A percentile compares a stretch with the other conserved stretches of the same genome.
Evolutionary conservation across 2,329 filamentous ascomycete species (phyloP).

Genomic region (Colletotrichum tropicicola): DNA sequence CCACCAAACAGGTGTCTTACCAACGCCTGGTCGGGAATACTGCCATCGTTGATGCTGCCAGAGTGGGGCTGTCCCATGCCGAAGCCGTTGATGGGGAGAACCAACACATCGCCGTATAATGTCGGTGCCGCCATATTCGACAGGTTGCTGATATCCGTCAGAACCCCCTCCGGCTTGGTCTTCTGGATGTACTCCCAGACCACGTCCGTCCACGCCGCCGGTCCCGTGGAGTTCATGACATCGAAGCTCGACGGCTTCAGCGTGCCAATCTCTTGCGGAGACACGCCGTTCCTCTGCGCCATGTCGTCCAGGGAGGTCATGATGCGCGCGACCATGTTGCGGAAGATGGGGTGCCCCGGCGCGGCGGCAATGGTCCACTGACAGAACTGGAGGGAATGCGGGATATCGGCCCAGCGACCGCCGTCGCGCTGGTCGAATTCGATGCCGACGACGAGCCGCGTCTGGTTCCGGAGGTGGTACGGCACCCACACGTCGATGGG

Average conservation of each 20-base stretch:
- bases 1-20: background rate
- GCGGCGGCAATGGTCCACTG: slow-evolving; percentile 46
- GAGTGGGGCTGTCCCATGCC: background rate
- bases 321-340: slow-evolving; percentile 35
- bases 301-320: slow-evolving; percentile 33
- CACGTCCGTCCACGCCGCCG: slow-evolving; percentile 42
- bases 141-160: slow-evolving; percentile 10
- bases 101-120: background rate
- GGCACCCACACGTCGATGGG: slow-evolving; percentile 51
- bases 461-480: slow-evolving; percentile 28
- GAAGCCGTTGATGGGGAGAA: background rate
- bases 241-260: slow-evolving; percentile 36
- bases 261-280: too few relatives aligned
- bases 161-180: slow-evolving; percentile 29
- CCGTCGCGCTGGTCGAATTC: slow-evolving; percentile 42
- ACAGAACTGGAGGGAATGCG: slow-evolving; percentile 42
- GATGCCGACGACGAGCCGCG: slow-evolving; percentile 39
- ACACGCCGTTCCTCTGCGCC: background rate
- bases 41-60: background rate
- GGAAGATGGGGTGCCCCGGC: slow-evolving; percentile 41
- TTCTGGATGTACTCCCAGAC: slow-evolving; percentile 38
- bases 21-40: background rate
- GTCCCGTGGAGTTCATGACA: slow-evolving; percentile 42
- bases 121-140: background rate
- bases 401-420: slow-evolving; percentile 37